Evolutionary conservation across 306 rosid species (phyloP).

Genomic region (Cicer pinnatifidum): DNA sequence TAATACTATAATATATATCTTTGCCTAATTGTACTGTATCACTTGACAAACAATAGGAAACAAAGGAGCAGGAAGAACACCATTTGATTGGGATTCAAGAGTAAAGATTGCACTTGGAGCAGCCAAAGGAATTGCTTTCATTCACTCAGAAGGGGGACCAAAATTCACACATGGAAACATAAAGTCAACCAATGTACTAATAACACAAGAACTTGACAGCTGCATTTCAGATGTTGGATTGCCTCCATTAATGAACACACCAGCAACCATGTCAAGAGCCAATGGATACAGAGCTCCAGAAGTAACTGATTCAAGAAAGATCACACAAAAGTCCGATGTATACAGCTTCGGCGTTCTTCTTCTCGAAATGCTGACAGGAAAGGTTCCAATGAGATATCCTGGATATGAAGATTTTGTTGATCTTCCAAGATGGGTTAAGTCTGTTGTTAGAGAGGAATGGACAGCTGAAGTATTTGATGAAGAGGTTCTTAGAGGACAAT

Average conservation of each 20-base stretch:
- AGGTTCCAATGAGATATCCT: constrained; percentile 58
- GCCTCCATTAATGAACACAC: constrained; percentile 61
- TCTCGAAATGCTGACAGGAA: constrained; percentile 81
- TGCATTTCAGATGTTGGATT: constrained; percentile 70
- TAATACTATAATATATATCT: not conserved
- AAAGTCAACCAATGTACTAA: constrained; percentile 74
- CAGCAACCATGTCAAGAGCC: constrained; percentile 60
- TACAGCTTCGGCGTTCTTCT: constrained; percentile 81
- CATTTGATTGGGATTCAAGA: constrained; percentile 76
- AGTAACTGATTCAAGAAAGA: constrained; percentile 59
- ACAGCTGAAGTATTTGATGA: constrained; percentile 84
- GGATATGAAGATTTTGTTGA: constrained; percentile 68
- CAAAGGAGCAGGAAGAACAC: constrained; percentile 61
- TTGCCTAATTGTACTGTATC: constrained; percentile 23
- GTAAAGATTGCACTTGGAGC: constrained; percentile 63
- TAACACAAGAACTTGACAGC: constrained; percentile 62
- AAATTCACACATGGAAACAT: constrained; percentile 77
- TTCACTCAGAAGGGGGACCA: constrained; percentile 62
- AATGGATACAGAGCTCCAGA: constrained; percentile 79
- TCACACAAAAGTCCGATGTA: constrained; percentile 71
- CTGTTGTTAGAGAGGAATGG: constrained; percentile 92
- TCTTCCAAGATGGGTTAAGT: constrained; percentile 84
- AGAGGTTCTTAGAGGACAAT: constrained; percentile 63
- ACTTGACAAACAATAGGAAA: constrained; percentile 54
- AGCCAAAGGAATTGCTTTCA: constrained; percentile 72